Percentiles rank a stretch among this genome's conserved stretches.
Conservation (phyloP, 805 yeast species). For the Ogataea dorogensis region DNA sequence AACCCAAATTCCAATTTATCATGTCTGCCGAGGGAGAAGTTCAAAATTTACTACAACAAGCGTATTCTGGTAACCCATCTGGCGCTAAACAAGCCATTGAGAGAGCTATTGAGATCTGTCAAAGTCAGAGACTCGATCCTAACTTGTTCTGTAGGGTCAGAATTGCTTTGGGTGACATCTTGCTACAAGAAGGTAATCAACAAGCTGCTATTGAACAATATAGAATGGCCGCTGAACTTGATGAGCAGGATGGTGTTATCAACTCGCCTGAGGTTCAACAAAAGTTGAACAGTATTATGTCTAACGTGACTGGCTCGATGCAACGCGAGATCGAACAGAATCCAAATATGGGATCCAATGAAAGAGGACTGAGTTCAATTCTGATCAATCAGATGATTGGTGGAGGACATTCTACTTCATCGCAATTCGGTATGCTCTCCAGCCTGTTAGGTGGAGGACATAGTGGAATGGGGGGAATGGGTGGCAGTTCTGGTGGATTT, state of each 20-base stretch:
- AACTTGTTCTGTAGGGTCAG: slow-evolving; percentile 28
- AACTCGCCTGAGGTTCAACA: slow-evolving; percentile 33
- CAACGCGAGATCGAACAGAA: slow-evolving; percentile 25
- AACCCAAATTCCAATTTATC: slow-evolving; percentile 1
- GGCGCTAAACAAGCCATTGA: slow-evolving; percentile 21
- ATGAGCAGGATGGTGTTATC: slow-evolving; percentile 33
- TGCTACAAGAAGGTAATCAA: slow-evolving; percentile 24
- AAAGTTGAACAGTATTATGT: slow-evolving; percentile 25
- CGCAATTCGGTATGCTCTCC: slow-evolving; percentile 29
- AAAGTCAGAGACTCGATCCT: slow-evolving; percentile 25
- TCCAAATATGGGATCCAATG: slow-evolving; percentile 24
- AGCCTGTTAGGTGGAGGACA: slow-evolving; percentile 22
- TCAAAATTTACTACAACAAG: slow-evolving; percentile 22
- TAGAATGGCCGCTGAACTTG: slow-evolving; percentile 31
- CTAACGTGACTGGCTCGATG: slow-evolving; percentile 23
- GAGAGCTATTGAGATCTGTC: slow-evolving; percentile 23
- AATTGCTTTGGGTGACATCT: slow-evolving; percentile 30
- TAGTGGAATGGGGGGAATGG: slow-evolving; percentile 1
- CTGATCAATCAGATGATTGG: slow-evolving; percentile 29
- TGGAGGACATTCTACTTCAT: slow-evolving; percentile 26
- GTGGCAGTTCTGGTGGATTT: slow-evolving; percentile 22
- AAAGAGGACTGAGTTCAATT: slow-evolving; percentile 31
- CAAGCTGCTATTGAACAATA: slow-evolving; percentile 30
- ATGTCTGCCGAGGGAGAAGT: slow-evolving; percentile 26
- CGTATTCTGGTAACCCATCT: slow-evolving; percentile 8